Conservation (phyloP, 106 monocot species). For the Chionographis japonica region DNA sequence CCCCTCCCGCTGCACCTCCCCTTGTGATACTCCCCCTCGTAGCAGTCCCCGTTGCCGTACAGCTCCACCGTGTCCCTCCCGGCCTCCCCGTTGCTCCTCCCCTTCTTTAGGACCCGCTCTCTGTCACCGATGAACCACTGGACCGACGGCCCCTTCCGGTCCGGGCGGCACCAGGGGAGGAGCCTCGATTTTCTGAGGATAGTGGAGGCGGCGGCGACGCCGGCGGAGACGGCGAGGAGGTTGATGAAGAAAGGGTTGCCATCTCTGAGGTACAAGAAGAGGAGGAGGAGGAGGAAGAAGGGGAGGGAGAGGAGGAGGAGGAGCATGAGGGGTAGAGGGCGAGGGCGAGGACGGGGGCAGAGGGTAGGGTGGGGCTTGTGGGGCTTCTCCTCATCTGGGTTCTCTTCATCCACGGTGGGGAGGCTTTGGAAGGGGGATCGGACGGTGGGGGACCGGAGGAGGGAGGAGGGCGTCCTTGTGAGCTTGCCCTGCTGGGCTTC, state of each 20-base stretch:
- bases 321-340: neutral
- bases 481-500: conserved; percentile 17
- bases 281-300: conserved; percentile 8
- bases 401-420: conserved; percentile 22
- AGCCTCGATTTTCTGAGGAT: neutral
- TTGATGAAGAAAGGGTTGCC: conserved; percentile 10
- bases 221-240: conserved; percentile 19
- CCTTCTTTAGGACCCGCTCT: neutral
- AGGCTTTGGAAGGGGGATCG: conserved; percentile 21
- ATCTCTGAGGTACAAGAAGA: conserved; percentile 13
- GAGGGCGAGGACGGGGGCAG: neutral
- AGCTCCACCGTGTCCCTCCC: conserved; percentile 44
- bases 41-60: conserved; percentile 49
- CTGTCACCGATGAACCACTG: conserved; percentile 66
- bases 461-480: conserved; percentile 21
- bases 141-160: conserved; percentile 15
- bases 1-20: conserved; percentile 49
- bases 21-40: conserved; percentile 44
- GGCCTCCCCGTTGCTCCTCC: conserved; percentile 1
- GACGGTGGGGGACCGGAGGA: conserved; percentile 34
- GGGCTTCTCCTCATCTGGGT: neutral
- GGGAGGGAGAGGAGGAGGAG: conserved; percentile 13
- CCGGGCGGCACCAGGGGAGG: neutral
- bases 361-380: neutral
- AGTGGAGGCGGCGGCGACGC: conserved; percentile 9